Conservation (phyloP, 2,329 filamentous ascomycete species). For the Leptodontidium sp. region DNA sequence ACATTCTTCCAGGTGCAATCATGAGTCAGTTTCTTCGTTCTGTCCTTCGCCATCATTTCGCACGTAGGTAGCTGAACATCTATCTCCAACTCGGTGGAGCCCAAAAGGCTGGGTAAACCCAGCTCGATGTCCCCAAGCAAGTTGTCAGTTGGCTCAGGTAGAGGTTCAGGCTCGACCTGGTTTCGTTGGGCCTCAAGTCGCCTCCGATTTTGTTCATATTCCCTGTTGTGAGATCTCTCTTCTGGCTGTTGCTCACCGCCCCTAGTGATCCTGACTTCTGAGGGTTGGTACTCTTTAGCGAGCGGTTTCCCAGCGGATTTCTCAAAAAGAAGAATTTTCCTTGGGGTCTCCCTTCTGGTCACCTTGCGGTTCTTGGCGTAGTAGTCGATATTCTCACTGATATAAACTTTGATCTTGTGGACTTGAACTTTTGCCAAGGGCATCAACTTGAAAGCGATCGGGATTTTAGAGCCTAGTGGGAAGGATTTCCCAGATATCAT, state of each 20-base stretch:
- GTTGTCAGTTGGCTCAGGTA: constrained; percentile 58
- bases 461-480: constrained; percentile 73
- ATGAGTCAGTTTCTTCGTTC: constrained; percentile 68
- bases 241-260: constrained; percentile 72
- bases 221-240: constrained; percentile 41
- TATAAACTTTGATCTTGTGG: constrained; percentile 76
- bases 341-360: constrained; percentile 70
- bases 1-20: constrained; percentile 79
- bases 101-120: constrained; percentile 61
- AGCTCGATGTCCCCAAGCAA: constrained; percentile 68
- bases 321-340: constrained; percentile 75
- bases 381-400: constrained; percentile 78
- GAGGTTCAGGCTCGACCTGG: constrained; percentile 53
- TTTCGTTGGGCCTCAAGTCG: constrained; percentile 62
- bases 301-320: constrained; percentile 72
- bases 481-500: constrained; percentile 82
- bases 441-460: constrained; percentile 79
- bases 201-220: constrained; percentile 45
- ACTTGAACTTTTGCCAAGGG: constrained; percentile 78
- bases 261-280: constrained; percentile 69
- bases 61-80: constrained; percentile 77
- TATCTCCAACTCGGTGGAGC: constrained; percentile 80
- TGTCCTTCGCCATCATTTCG: constrained; percentile 70
- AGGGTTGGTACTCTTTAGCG: constrained; percentile 70
- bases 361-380: constrained; percentile 73